A percentile compares a stretch with the other conserved stretches of the same genome.
These are phyloP conservation scores for Talaromyces liani DNA, from an alignment of 495 filamentous ascomycete genomes.

Conservation along the genomic window DNA sequence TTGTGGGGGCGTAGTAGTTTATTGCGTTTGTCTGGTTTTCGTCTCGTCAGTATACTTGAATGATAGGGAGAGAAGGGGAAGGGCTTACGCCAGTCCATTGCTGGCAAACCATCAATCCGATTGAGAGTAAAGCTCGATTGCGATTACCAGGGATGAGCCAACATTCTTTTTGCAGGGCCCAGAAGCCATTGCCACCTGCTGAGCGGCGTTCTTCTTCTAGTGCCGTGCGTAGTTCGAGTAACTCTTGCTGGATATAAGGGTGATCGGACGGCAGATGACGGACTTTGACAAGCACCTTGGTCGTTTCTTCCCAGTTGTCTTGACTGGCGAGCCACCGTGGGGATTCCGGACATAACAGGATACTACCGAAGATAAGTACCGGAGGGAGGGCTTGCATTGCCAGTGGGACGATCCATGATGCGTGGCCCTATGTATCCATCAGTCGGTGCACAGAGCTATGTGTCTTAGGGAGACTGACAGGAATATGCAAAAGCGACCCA, in stretches of 20 bases:
- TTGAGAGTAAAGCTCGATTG: slow-evolving; percentile 47
- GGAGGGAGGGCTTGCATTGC: slow-evolving; percentile 61
- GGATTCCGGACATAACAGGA: slow-evolving; percentile 58
- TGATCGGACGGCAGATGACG: slow-evolving; percentile 48
- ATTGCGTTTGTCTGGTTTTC: slow-evolving; percentile 43
- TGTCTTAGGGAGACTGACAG: slow-evolving; percentile 10
- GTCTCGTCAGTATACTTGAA: not conserved
- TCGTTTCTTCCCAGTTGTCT: slow-evolving; percentile 64
- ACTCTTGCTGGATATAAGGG: slow-evolving; percentile 57
- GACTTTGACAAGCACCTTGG: slow-evolving; percentile 44
- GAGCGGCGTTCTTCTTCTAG: slow-evolving; percentile 61
- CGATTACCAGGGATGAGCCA: slow-evolving; percentile 60
- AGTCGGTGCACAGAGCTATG: not conserved
- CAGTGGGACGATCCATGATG: slow-evolving; percentile 56
- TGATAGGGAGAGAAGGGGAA: not conserved
- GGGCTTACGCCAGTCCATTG: slow-evolving; percentile 50
- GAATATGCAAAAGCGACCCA: slow-evolving; percentile 44
- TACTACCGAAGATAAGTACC: slow-evolving; percentile 49
- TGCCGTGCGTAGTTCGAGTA: slow-evolving; percentile 55
- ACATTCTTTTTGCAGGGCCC: slow-evolving; percentile 64
- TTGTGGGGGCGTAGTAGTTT: slow-evolving; percentile 68
- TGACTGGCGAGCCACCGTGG: slow-evolving; percentile 63
- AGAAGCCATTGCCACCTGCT: slow-evolving; percentile 53
- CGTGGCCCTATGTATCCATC: slow-evolving; percentile 20
- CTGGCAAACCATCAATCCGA: slow-evolving; percentile 64